Evolutionary conservation across 164 flowering plant species (phyloP).

Genomic region (Cinnamomum micranthum): DNA sequence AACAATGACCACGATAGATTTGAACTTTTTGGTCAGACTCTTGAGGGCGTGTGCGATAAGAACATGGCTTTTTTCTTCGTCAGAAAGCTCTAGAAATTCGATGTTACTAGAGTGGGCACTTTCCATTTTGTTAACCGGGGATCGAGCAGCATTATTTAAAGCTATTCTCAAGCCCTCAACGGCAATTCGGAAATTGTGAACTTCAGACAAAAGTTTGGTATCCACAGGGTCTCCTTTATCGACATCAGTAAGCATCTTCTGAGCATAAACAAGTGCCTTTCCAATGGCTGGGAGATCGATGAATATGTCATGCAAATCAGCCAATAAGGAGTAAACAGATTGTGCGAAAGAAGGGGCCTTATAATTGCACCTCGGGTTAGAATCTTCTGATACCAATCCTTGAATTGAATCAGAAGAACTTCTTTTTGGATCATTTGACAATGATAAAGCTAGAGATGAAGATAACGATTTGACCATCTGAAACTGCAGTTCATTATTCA

Average conservation of each 20-base stretch:
- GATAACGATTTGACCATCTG: too few species aligned
- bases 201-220: slow-evolving; percentile 48
- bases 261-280: too few species aligned
- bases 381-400: too few species aligned
- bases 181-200: slow-evolving; percentile 65
- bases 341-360: too few species aligned
- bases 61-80: slow-evolving; percentile 65
- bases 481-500: too few species aligned
- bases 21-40: slow-evolving; percentile 56
- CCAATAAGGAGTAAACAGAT: too few species aligned
- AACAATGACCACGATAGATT: slow-evolving; percentile 73
- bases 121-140: slow-evolving; percentile 30
- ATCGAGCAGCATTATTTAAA: slow-evolving; percentile 55
- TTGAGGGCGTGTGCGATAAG: slow-evolving; percentile 70
- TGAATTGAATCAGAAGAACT: too few species aligned
- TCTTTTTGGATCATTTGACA: too few species aligned
- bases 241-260: slow-evolving; percentile 28
- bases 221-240: slow-evolving; percentile 64
- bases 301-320: too few species aligned
- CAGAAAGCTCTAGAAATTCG: slow-evolving; percentile 51
- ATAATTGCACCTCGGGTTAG: too few species aligned
- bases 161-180: slow-evolving; percentile 81
- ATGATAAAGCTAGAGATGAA: too few species aligned
- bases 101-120: slow-evolving; percentile 10
- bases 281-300: too few species aligned